Evolutionary conservation across 495 filamentous ascomycete genomes (phyloP), one percentile per base, ranked within the genome.

Genomic region (Penicillium macrosclerotiorum): DNA sequence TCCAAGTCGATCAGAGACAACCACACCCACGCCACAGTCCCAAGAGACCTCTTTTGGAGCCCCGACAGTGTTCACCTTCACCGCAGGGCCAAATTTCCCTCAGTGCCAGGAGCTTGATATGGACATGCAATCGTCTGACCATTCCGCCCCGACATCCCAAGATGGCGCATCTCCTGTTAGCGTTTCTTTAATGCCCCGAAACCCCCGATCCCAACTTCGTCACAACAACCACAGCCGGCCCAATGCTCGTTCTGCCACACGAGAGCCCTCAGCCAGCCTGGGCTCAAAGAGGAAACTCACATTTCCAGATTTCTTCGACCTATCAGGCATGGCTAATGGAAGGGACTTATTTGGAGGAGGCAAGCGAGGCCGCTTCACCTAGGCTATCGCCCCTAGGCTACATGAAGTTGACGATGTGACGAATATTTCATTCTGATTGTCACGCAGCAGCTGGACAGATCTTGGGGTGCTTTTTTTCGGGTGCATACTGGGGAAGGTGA

Each of bases 211-310:
- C 52, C 60, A 72, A 34, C 69, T 72, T 37, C 56, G 76, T 37
- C 75, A 83, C 24, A 76, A 74, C 53, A 69, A 62, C 47, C 59
- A 69, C 47, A 58, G 57, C 39, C 71, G 63, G 51, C 57, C 63
- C 49, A 76, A 64, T 34, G 52, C 63, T 24, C 69, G 82, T 45
- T 57, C 64, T 35, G 55, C 71, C 1, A 55, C 67, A n/a, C 63
- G 69, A 53, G 51, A 64, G 52, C 42, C 67, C 37, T 52, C 67
- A 54, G 47, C 73, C 78, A 35, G 79, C 74, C 13, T 77, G 57
- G 89, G 90, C 0, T 84, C 84, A 20, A 96, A 96, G 67, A 78
- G 90, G 12, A 83, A 87, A 53, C 72, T 86, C 47, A 81, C 85
- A 31, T 78, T 90, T 27, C 78, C 79, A 2, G 90, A 96, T 45